These are phyloP conservation scores for Phytopythium chamaehyphon DNA, from an alignment of 352 stramenopile genomes.

Conservation along the genomic window DNA sequence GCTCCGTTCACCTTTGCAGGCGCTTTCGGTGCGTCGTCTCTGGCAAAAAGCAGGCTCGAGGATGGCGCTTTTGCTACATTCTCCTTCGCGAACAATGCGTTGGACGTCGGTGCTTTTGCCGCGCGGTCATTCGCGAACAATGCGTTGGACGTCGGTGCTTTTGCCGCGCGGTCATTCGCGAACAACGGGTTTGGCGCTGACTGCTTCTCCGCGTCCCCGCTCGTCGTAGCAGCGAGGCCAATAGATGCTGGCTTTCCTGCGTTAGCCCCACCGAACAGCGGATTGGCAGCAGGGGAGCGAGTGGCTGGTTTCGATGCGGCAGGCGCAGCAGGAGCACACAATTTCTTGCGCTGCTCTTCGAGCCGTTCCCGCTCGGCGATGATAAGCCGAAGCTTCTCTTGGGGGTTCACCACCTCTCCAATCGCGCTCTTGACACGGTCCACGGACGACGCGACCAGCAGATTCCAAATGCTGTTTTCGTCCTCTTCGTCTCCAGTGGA, in stretches of 20 bases:
- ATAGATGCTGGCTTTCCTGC: neutral
- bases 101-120: constrained; percentile 12
- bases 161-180: neutral
- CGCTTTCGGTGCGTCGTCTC: too few species aligned
- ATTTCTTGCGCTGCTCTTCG: constrained; percentile 52
- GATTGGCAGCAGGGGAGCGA: neutral
- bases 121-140: constrained; percentile 15
- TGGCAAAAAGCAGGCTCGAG: too few species aligned
- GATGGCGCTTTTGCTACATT: constrained; percentile 3
- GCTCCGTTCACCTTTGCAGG: too few species aligned
- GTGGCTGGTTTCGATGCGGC: constrained; percentile 7
- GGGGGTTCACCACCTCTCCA: constrained; percentile 26
- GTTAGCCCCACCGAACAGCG: too few species aligned
- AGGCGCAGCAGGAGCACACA: constrained; percentile 13
- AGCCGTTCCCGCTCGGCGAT: constrained; percentile 58
- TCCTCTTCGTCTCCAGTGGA: constrained; percentile 38
- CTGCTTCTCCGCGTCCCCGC: too few species aligned
- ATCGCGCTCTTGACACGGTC: constrained; percentile 59
- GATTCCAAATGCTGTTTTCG: constrained; percentile 65
- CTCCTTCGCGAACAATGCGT: constrained; percentile 18
- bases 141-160: constrained; percentile 17
- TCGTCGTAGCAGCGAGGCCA: neutral
- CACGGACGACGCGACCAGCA: constrained; percentile 64
- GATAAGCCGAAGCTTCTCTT: constrained; percentile 58
- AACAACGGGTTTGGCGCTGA: constrained; percentile 1